Evolutionary conservation across 148 eudicot species (phyloP).

Genomic region (Dianthus caryophyllus): DNA sequence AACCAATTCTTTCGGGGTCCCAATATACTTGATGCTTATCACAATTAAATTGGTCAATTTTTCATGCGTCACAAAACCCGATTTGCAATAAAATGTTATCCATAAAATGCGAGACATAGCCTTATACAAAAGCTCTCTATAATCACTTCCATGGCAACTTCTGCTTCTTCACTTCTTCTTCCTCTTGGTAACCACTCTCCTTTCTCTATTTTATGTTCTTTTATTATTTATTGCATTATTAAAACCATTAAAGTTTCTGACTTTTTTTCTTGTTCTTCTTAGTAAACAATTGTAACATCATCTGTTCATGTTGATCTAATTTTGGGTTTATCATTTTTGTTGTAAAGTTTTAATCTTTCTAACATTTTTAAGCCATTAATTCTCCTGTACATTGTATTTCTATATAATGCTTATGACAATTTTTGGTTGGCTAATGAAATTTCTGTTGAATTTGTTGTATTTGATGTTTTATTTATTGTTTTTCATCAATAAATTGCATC

Average conservation of each 20-base stretch:
- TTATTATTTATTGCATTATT: no score
- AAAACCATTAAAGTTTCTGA: no score
- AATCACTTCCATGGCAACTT: constrained; percentile 32
- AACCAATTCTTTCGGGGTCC: no score
- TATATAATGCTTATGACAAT: no score
- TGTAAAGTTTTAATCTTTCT: constrained; percentile 9
- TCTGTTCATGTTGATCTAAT: background rate
- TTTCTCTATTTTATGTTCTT: background rate
- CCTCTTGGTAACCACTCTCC: constrained; percentile 35
- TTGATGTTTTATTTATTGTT: background rate
- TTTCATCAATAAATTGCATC: background rate
- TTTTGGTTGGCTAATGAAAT: no score
- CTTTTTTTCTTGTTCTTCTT: background rate
- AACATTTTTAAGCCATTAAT: background rate
- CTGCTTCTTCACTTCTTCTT: constrained; percentile 31
- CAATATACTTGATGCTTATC: no score
- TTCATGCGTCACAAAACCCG: no score
- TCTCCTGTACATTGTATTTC: no score
- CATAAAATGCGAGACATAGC: background rate
- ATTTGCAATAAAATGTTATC: constrained; percentile 11
- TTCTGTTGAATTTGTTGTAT: background rate
- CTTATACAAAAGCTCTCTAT: background rate
- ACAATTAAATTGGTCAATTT: no score
- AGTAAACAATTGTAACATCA: background rate
- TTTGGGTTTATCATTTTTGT: constrained; percentile 6